Base-by-base conservation (phyloP, 1,284 basidiomycete species). In the Boletus smithii region DNA sequence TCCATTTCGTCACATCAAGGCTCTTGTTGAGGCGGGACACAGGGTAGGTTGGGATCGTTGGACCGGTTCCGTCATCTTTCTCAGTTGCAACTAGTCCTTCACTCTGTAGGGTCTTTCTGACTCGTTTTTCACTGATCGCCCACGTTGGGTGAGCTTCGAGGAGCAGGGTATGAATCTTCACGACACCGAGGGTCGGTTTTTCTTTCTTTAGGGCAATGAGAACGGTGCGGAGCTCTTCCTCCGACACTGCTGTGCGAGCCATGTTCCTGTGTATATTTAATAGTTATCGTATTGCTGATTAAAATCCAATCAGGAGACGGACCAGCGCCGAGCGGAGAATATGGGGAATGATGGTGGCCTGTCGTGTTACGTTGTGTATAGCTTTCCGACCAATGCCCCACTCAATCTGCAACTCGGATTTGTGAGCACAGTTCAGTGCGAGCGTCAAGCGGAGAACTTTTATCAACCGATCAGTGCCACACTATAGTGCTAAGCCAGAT, bases 81-180 rank as follows among this genome's bases (percentile, higher is more conserved):
- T 61, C 57, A 3, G 53, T 51, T 10, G 72, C 62, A 8, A 79
- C 65, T 20, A 85, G 70, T 0, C 81, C 81, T 53, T 79, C 75
- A 23, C 59, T 70, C 54, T 86, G 83, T 3, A 88, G 66, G 37
- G 86, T 69, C 64, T 88, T 91, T 45, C 81, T 73, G 8, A 85
- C 77, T 13, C 90, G 77, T 62, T 91, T 91, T 67, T 92, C 90
- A 64, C 85, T 88, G 52, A 92, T 85, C 0, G 75, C 65, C 88
- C 89, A 91, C 17, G 75, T 71, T 2, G 85, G 77, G 55, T 86
- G 69, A 5, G 71, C 68, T 6, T 72, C 62, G 26, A 86, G 75
- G 14, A 92, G 69, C 10, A 80, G 71, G 2, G 76, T 71, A 50
- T 89, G 83, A 2, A 90, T 72, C 68, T 90, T 92, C 4, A 74